Conservation (phyloP, 2,329 filamentous ascomycete species). For the Fusarium longipes region DNA sequence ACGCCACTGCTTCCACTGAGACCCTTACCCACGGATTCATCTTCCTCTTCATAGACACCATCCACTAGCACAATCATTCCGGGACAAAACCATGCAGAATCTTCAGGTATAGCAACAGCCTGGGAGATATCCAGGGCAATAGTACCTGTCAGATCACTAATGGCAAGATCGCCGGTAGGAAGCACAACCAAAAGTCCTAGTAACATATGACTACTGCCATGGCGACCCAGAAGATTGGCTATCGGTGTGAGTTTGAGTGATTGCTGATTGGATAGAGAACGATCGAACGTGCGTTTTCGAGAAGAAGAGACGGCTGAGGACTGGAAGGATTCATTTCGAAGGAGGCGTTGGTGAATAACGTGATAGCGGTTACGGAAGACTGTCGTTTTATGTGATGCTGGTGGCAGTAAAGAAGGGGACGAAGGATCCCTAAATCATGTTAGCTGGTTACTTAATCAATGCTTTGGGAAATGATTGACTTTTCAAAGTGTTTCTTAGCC, state of each 20-base stretch:
- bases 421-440: slow-evolving; percentile 62
- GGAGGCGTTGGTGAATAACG: slow-evolving; percentile 88
- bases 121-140: slow-evolving; percentile 86
- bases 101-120: slow-evolving; percentile 82
- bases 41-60: slow-evolving; percentile 96
- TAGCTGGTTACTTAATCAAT: slow-evolving; percentile 30
- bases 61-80: slow-evolving; percentile 97
- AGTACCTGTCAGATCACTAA: slow-evolving; percentile 89
- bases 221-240: slow-evolving; percentile 78
- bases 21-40: slow-evolving; percentile 73
- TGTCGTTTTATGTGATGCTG: slow-evolving; percentile 82
- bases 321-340: slow-evolving; percentile 94
- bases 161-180: slow-evolving; percentile 82
- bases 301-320: slow-evolving; percentile 77
- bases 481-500: slow-evolving; percentile 90
- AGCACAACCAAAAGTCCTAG: slow-evolving; percentile 84
- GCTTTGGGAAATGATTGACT: slow-evolving; percentile 55
- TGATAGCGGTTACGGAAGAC: slow-evolving; percentile 92
- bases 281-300: slow-evolving; percentile 64
- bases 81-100: slow-evolving; percentile 91
- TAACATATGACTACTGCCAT: slow-evolving; percentile 85
- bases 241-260: slow-evolving; percentile 92
- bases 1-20: slow-evolving; percentile 83
- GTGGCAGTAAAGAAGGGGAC: slow-evolving; percentile 78
- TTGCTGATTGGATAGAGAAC: slow-evolving; percentile 72